Evolutionary conservation across 1,284 basidiomycete species (phyloP).

Genomic region (Cutaneotrichosporon sp.): DNA sequence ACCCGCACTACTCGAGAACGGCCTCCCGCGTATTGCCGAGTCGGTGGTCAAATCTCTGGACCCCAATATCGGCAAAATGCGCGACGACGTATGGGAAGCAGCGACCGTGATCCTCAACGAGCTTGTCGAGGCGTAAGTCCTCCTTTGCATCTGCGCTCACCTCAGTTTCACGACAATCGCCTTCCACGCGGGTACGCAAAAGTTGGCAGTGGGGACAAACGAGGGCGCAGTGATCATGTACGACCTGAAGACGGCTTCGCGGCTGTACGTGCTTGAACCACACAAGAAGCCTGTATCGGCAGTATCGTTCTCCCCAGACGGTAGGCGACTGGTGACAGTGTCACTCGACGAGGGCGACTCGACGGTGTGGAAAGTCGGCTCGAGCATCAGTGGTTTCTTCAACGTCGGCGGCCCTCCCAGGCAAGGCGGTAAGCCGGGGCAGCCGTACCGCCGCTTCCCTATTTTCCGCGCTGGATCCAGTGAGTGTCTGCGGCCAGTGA

Average conservation of each 20-base stretch:
- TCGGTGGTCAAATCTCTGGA: slow-evolving; percentile 96
- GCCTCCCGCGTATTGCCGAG: slow-evolving; percentile 81
- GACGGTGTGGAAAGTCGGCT: slow-evolving; percentile 85
- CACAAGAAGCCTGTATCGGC: slow-evolving; percentile 74
- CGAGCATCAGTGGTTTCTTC: slow-evolving; percentile 80
- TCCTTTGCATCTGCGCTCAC: too few species aligned
- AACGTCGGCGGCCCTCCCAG: slow-evolving; percentile 83
- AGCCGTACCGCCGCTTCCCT: slow-evolving; percentile 75
- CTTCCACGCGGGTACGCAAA: slow-evolving; percentile 79
- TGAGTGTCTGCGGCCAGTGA: slow-evolving; percentile 23
- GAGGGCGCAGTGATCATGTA: slow-evolving; percentile 93
- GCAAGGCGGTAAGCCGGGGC: slow-evolving; percentile 71
- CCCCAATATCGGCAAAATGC: slow-evolving; percentile 73
- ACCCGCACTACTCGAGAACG: slow-evolving; percentile 78
- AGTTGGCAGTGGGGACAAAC: slow-evolving; percentile 85
- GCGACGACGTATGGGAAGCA: slow-evolving; percentile 81
- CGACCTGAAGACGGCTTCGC: slow-evolving; percentile 90
- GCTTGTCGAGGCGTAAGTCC: slow-evolving; percentile 74
- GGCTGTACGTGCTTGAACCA: slow-evolving; percentile 89
- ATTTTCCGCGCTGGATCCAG: slow-evolving; percentile 57
- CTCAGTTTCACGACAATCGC: slow-evolving; percentile 88
- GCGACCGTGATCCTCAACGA: slow-evolving; percentile 90
- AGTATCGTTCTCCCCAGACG: slow-evolving; percentile 87
- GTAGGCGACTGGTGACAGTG: slow-evolving; percentile 78
- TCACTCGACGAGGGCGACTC: slow-evolving; percentile 76